A percentile compares a stretch with the other conserved stretches of the same genome.
phyloP scores from a whole-genome alignment of 176 grass and related monocot genomes.

The barley (Hordeum vulgare) region MorexV3_pseudomolecules_assembly NC_058522.1:7952073-7952572 shows the following conservation, averaged over 20 bases:
- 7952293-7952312: background rate
- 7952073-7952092: slow-evolving; percentile 21
- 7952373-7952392: background rate
- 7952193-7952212: background rate
- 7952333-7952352: background rate
- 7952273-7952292: background rate
- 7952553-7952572: background rate
- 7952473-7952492: background rate
- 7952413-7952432: background rate
- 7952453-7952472: background rate
- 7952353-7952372: background rate
- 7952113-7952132: background rate
- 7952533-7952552: background rate
- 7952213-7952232: background rate
- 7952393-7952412: background rate
- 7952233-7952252: background rate
- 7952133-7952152: background rate
- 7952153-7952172: background rate
- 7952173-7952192: background rate
- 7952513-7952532: background rate
- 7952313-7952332: background rate
- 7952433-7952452: background rate
- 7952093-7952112: background rate
- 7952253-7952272: background rate
- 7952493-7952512: background rate